These are phyloP conservation scores for Hevea brasiliensis DNA, from an alignment of 345 rosid genomes.

Conservation along the genomic window DNA sequence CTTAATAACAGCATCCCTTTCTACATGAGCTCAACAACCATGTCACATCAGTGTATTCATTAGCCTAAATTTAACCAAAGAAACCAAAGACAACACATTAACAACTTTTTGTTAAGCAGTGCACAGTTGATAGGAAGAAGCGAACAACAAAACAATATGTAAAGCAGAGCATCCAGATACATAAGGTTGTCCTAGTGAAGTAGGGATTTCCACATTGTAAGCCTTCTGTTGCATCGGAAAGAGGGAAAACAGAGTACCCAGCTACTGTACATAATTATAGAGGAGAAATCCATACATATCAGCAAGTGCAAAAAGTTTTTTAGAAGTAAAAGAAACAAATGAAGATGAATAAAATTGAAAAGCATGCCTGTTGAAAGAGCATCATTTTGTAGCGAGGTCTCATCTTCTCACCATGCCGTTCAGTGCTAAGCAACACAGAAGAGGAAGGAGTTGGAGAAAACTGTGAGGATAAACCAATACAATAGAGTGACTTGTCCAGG, in stretches of 20 bases:
- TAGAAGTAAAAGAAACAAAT: background rate
- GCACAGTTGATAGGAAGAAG: too few relatives aligned
- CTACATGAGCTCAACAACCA: too few relatives aligned
- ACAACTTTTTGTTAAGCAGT: background rate
- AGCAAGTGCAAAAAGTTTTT: background rate
- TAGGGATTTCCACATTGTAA: background rate
- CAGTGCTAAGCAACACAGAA: conserved; percentile 50
- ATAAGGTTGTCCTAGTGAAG: background rate
- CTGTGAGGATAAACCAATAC: conserved; percentile 61
- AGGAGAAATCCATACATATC: too few relatives aligned
- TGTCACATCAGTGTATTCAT: background rate
- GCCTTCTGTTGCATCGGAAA: too few relatives aligned
- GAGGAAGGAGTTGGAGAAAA: conserved; percentile 49
- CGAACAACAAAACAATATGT: background rate
- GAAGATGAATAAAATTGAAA: conserved; percentile 1
- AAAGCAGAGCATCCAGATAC: background rate
- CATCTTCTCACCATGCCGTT: conserved; percentile 56
- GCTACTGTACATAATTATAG: too few relatives aligned
- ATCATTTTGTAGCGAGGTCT: conserved; percentile 57
- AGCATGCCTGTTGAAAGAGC: conserved; percentile 64
- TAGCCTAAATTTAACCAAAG: background rate
- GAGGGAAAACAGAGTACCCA: too few relatives aligned
- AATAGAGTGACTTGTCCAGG: conserved; percentile 71
- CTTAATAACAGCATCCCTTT: background rate
- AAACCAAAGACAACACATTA: background rate